Percentiles rank a stretch among this genome's conserved stretches.
phyloP scores from a whole-genome alignment of 306 rosid species.

The Trifolium pratense region DNA sequence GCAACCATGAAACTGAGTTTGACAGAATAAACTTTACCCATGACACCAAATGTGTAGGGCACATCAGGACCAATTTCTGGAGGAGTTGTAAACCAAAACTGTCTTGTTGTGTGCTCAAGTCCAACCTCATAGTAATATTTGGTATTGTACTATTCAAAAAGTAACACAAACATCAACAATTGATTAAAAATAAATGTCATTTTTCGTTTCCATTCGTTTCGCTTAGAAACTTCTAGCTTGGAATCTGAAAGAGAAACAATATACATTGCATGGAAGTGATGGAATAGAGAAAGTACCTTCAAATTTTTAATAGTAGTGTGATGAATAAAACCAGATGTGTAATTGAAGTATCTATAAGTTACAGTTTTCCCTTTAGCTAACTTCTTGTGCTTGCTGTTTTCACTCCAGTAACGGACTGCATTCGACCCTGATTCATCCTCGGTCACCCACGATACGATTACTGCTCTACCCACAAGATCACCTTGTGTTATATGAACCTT shows the following conservation, averaged over 20 bases:
- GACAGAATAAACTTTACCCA: conserved; percentile 52
- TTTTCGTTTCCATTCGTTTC: background rate
- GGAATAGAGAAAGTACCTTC: conserved; percentile 52
- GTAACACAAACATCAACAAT: conserved; percentile 24
- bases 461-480: conserved; percentile 69
- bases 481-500: conserved; percentile 98
- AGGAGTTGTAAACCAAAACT: conserved; percentile 83
- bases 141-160: conserved; percentile 71
- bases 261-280: background rate
- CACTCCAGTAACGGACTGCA: conserved; percentile 68
- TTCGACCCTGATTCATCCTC: conserved; percentile 68
- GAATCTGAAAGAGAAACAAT: background rate
- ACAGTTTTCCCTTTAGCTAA: conserved; percentile 50
- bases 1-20: background rate
- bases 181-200: background rate
- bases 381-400: conserved; percentile 43
- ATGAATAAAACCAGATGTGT: conserved; percentile 86
- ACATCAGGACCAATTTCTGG: conserved; percentile 87
- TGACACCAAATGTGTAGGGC: conserved; percentile 89
- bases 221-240: background rate
- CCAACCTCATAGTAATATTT: conserved; percentile 85
- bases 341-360: conserved; percentile 69
- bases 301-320: conserved; percentile 62
- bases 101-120: conserved; percentile 58
- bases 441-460: conserved; percentile 88